Percentiles rank a stretch among this genome's conserved stretches.
Evolutionary conservation across 1,284 basidiomycete species (phyloP).

Genomic region (Irpex lacteus): DNA sequence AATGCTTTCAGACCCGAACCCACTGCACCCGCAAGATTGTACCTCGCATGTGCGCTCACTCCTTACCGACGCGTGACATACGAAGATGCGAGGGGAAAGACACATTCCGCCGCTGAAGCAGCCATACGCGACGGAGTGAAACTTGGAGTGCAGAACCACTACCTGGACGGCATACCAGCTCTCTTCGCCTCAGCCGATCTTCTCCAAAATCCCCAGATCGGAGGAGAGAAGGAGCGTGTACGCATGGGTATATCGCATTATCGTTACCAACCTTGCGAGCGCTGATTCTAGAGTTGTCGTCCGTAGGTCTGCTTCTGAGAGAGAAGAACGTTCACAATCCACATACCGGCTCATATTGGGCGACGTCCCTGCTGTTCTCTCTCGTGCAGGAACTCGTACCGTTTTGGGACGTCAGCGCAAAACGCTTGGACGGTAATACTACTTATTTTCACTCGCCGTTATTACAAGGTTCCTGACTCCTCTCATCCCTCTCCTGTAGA

Average conservation of each 20-base stretch:
- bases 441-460: slow-evolving; percentile 10
- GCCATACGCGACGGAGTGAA: slow-evolving; percentile 83
- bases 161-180: slow-evolving; percentile 68
- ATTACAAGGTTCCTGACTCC: not conserved
- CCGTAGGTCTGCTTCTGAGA: slow-evolving; percentile 63
- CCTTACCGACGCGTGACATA: slow-evolving; percentile 64
- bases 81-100: slow-evolving; percentile 61
- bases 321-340: slow-evolving; percentile 65
- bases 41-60: slow-evolving; percentile 67
- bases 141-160: slow-evolving; percentile 79
- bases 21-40: slow-evolving; percentile 59
- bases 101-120: slow-evolving; percentile 57
- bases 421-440: slow-evolving; percentile 46
- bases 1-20: slow-evolving; percentile 36
- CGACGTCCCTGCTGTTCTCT: slow-evolving; percentile 71
- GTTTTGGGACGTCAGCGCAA: slow-evolving; percentile 43
- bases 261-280: not conserved
- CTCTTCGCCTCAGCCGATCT: slow-evolving; percentile 60
- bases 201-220: slow-evolving; percentile 40
- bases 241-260: slow-evolving; percentile 49
- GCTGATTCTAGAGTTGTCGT: not conserved
- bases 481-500: slow-evolving; percentile 4
- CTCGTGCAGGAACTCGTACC: slow-evolving; percentile 69
- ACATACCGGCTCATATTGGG: slow-evolving; percentile 65
- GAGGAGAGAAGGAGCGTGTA: slow-evolving; percentile 43